These are phyloP conservation scores for Daldinia eschscholtzii DNA, from an alignment of 2,329 filamentous ascomycete species.

Conservation along the genomic window DNA sequence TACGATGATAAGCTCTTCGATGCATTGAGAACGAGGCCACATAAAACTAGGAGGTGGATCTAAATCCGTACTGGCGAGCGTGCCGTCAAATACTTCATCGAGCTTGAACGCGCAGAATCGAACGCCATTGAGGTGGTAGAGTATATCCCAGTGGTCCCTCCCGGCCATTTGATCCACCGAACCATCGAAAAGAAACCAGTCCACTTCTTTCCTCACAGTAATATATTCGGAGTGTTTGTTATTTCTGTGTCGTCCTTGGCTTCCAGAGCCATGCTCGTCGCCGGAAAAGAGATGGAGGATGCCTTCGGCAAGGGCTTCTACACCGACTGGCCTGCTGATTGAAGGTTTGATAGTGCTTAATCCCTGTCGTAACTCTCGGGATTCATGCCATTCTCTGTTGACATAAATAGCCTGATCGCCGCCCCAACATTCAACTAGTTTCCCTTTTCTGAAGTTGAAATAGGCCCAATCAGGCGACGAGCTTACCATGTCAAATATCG, in stretches of 20 bases:
- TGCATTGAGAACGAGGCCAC: background rate
- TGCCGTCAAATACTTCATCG: slow-evolving; percentile 16
- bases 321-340: background rate
- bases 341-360: slow-evolving; percentile 5
- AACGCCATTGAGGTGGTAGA: background rate
- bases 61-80: accelerated
- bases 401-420: slow-evolving; percentile 17
- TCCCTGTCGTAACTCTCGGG: slow-evolving; percentile 11
- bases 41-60: slow-evolving; percentile 6
- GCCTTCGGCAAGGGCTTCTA: background rate
- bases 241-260: too few relatives aligned
- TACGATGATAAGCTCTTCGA: slow-evolving; percentile 33
- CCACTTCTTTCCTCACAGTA: slow-evolving; percentile 1
- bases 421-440: background rate
- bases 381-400: slow-evolving; percentile 25
- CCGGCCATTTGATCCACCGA: background rate
- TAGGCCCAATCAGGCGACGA: slow-evolving; percentile 25
- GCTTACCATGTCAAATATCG: slow-evolving; percentile 25
- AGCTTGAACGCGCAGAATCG: slow-evolving; percentile 24
- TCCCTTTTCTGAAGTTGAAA: slow-evolving; percentile 10
- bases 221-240: background rate
- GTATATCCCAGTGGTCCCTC: background rate
- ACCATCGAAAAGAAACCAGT: slow-evolving; percentile 36
- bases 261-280: background rate
- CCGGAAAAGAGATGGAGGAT: background rate